Base-by-base conservation (phyloP, 179 eudicot species). In the Spinacia oleracea region DNA sequence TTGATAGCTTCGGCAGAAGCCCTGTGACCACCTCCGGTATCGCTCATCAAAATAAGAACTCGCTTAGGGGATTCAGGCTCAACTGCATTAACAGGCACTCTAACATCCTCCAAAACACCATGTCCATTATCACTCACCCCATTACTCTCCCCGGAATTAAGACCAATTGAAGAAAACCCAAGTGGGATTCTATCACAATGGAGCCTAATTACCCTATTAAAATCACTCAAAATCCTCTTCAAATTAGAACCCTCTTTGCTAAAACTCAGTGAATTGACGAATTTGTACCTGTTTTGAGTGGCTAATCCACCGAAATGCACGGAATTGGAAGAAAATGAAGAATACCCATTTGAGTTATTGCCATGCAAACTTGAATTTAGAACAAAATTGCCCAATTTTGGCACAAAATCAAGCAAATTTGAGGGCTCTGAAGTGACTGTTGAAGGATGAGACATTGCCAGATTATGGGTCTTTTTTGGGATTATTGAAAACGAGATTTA, bases 1-100 rank as follows among this genome's bases (percentile, higher is more conserved):
- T 88, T 93, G 71, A 96, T 96, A 56, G 99, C 98, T 80, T 96
- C 99, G 6, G 98, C 98, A 60, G 99, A 96, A 86, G 99, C 99
- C 78, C 98, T 79, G 75, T 96, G 99, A 72, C 99, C 99, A 5
- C 99, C 99, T 48, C 99, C 99, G 1, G 99, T 96, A 84, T 96
- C 99, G 82, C 99, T 96, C 99, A 96, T 96, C 89, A 96, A 90
- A 75, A 96, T 93, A 35, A 96, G 80, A 25, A 96, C 99, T 51
- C 92, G 90, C 78, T 93, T 93, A 1, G 91, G 85, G n/a, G 65
- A 29, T n/a, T 80, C 86, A 18, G 80, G 29, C 65, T 55, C 88
- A 73, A 85, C 86, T 23, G 87, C 93, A 84, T 84, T 85, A 42
- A 76, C 35, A n/a, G 85, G 82, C 63, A 83, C 14, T 42, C 81